These are phyloP conservation scores for Talaromyces sp. DNA, from an alignment of 2,329 filamentous ascomycete genomes.

Conservation along the genomic window DNA sequence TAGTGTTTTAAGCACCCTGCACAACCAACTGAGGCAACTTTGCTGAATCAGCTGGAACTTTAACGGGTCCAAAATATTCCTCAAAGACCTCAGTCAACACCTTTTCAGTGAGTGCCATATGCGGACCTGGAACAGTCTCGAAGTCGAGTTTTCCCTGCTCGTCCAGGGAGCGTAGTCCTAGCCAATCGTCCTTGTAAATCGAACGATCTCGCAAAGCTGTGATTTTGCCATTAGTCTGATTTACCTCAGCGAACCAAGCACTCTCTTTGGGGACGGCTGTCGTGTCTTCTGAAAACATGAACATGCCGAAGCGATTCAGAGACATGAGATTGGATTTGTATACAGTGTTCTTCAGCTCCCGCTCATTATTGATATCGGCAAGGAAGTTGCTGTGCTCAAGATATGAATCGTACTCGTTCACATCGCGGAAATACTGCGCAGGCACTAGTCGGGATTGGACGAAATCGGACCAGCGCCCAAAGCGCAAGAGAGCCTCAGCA, in stretches of 20 bases:
- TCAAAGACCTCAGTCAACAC: conserved; percentile 63
- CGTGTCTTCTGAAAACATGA: conserved; percentile 79
- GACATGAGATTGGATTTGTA: conserved; percentile 69
- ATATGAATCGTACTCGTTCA: conserved; percentile 65
- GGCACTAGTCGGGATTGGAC: conserved; percentile 81
- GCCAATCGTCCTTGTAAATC: conserved; percentile 89
- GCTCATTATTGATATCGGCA: conserved; percentile 95
- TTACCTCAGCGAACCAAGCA: conserved; percentile 85
- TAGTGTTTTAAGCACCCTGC: conserved; percentile 4
- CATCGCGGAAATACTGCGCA: conserved; percentile 88
- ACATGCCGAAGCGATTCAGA: conserved; percentile 80
- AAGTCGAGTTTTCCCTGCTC: conserved; percentile 75
- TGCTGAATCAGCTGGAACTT: conserved; percentile 22
- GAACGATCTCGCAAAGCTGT: conserved; percentile 64
- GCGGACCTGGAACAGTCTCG: conserved; percentile 66
- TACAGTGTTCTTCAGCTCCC: conserved; percentile 63
- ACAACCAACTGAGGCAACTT: not conserved
- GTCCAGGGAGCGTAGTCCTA: conserved; percentile 77
- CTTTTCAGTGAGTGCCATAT: conserved; percentile 74
- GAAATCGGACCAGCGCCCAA: conserved; percentile 73
- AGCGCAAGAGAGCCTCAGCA: conserved; percentile 71
- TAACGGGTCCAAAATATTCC: conserved; percentile 43
- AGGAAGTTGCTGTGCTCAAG: conserved; percentile 80
- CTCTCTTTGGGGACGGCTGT: conserved; percentile 88
- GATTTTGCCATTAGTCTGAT: conserved; percentile 59